Percentiles rank a stretch among this genome's conserved stretches.
Conservation (phyloP, 192 early-diverging fungal genomes). For the Thamnidium elegans region DNA sequence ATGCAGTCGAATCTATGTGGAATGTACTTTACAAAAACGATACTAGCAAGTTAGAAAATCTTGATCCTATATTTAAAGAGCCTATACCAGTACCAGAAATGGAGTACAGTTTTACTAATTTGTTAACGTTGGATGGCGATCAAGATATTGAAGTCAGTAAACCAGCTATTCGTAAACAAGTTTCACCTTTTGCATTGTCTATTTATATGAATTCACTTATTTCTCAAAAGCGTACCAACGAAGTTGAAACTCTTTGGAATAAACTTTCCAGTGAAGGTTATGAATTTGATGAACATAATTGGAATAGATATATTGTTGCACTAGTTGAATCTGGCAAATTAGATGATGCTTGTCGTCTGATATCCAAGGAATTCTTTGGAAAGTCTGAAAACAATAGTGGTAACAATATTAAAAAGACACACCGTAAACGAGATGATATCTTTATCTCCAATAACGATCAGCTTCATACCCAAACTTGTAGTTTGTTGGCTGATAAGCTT, state of each 20-base stretch:
- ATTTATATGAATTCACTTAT: conserved; percentile 44
- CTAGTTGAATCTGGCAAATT: conserved; percentile 34
- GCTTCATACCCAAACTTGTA: conserved; percentile 4
- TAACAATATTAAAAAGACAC: neutral
- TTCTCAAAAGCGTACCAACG: conserved; percentile 25
- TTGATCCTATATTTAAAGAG: neutral
- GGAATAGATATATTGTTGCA: conserved; percentile 46
- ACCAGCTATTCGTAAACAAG: neutral
- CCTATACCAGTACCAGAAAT: neutral
- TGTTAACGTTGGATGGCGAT: neutral
- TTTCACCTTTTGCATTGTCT: conserved; percentile 41
- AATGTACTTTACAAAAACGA: conserved; percentile 23
- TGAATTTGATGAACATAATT: conserved; percentile 51
- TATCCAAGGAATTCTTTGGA: conserved; percentile 1
- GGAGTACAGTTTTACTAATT: neutral
- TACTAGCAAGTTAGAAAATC: neutral
- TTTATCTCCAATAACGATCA: neutral
- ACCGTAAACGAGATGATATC: conserved; percentile 4
- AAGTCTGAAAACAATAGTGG: neutral
- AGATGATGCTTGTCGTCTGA: conserved; percentile 37
- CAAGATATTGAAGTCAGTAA: too few species aligned
- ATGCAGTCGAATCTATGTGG: conserved; percentile 49
- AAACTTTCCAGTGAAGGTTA: conserved; percentile 33
- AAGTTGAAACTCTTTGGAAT: conserved; percentile 41
- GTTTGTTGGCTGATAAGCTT: neutral